Conservation (phyloP, 331 rosid genomes). For the Quercus lobata region DNA sequence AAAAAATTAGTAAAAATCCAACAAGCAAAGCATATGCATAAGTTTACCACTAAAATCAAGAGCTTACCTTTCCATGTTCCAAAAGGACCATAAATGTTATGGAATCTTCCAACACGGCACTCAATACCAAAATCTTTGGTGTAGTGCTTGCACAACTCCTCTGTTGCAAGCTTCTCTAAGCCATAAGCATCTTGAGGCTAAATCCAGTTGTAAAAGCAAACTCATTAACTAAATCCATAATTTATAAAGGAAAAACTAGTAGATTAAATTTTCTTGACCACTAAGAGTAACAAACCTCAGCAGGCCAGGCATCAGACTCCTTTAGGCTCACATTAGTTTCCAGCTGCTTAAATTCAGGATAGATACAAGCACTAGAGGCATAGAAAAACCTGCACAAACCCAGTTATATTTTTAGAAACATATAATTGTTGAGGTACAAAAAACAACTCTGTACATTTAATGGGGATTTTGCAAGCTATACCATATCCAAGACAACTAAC, state of each 20-base stretch:
- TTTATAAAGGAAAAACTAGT: conserved; percentile 1
- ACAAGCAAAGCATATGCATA: not conserved
- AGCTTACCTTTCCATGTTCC: conserved; percentile 97
- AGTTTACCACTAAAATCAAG: conserved; percentile 2
- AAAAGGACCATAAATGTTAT: conserved; percentile 91
- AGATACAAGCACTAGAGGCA: conserved; percentile 97
- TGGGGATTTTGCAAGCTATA: not conserved
- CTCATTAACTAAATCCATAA: conserved; percentile 3
- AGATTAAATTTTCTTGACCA: conserved; percentile 2
- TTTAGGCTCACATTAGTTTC: conserved; percentile 97
- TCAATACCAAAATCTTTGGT: conserved; percentile 92
- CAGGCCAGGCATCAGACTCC: conserved; percentile 99
- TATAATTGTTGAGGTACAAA: not conserved
- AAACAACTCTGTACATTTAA: not conserved
- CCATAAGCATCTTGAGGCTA: conserved; percentile 99
- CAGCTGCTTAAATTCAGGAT: conserved; percentile 92
- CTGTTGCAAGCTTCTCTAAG: conserved; percentile 97
- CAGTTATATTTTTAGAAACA: not conserved
- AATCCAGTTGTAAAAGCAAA: conserved; percentile 9
- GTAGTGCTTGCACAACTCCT: conserved; percentile 96
- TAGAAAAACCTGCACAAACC: conserved; percentile 68
- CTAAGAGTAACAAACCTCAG: conserved; percentile 63
- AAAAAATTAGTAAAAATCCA: conserved; percentile 15
- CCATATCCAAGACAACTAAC: conserved; percentile 33
- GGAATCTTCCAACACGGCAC: conserved; percentile 96